These are phyloP conservation scores for Penicillium ochrochloron DNA, from an alignment of 495 filamentous ascomycete species.

Conservation along the genomic window DNA sequence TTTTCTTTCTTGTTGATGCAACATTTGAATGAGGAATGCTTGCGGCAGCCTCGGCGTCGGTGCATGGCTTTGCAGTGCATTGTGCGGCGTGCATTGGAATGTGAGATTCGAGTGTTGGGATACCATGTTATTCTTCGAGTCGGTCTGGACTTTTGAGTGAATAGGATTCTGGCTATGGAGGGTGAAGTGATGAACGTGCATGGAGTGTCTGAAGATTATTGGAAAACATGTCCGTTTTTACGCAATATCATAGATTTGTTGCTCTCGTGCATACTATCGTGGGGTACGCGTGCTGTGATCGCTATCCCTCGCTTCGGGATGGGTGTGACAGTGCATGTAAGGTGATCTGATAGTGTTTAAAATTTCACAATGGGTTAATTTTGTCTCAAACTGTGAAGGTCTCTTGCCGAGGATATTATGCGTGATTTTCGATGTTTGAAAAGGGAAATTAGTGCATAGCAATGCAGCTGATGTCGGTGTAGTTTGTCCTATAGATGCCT, in stretches of 20 bases:
- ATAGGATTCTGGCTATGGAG: neutral
- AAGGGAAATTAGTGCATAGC: neutral
- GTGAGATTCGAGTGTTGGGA: conserved; percentile 24
- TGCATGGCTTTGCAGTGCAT: conserved; percentile 19
- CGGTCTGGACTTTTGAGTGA: conserved; percentile 15
- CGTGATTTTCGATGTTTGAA: conserved; percentile 2
- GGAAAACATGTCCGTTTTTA: neutral
- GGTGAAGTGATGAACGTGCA: neutral
- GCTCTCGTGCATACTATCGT: neutral
- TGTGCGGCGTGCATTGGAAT: conserved; percentile 35
- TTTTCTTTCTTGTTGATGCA: conserved; percentile 6
- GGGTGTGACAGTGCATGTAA: neutral
- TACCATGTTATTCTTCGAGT: conserved; percentile 8
- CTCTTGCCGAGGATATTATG: neutral
- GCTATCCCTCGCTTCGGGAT: conserved; percentile 16
- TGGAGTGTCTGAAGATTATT: neutral
- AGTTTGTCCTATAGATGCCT: conserved; percentile 3
- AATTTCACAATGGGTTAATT: neutral
- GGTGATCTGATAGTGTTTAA: conserved; percentile 10
- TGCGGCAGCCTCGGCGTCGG: conserved; percentile 13
- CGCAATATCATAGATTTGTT: neutral
- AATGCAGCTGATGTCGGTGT: conserved; percentile 11
- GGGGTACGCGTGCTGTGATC: conserved; percentile 7
- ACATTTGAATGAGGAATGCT: conserved; percentile 12
- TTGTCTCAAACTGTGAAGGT: neutral